Conservation (phyloP, 139 green algal genomes). For the Picochlorum sp. region DNA sequence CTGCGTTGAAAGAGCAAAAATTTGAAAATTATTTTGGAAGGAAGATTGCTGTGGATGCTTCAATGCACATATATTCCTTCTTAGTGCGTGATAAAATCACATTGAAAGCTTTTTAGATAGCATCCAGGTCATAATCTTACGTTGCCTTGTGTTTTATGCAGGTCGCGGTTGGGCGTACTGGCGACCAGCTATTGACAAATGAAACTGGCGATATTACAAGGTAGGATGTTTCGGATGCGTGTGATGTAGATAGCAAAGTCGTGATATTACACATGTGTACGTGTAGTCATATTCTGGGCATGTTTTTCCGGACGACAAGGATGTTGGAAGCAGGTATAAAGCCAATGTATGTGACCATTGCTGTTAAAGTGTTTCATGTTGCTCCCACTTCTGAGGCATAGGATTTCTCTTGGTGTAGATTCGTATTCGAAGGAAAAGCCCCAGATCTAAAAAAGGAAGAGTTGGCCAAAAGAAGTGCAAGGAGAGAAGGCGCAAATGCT, state of each 20-base stretch:
- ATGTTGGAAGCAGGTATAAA: conserved; percentile 95
- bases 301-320: conserved; percentile 90
- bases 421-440: conserved; percentile 97
- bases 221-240: conserved; percentile 11
- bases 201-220: conserved; percentile 92
- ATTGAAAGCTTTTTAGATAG: background rate
- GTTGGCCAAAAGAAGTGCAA: conserved; percentile 43
- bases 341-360: conserved; percentile 62
- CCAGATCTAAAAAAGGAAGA: conserved; percentile 87
- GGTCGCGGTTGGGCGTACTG: conserved; percentile 67
- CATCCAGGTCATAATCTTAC: background rate
- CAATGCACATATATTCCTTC: conserved; percentile 99
- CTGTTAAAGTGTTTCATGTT: conserved; percentile 2
- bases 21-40: conserved; percentile 96
- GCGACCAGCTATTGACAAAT: conserved; percentile 80
- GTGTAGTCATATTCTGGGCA: conserved; percentile 75
- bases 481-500: conserved; percentile 36
- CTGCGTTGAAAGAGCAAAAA: conserved; percentile 71
- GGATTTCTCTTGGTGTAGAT: conserved; percentile 27
- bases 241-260: background rate
- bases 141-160: conserved; percentile 18
- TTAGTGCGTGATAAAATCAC: conserved; percentile 45
- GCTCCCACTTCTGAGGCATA: background rate
- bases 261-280: background rate
- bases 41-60: conserved; percentile 94